Conservation (phyloP, 2,329 filamentous ascomycete species). For the Simplicillium sp. region DNA sequence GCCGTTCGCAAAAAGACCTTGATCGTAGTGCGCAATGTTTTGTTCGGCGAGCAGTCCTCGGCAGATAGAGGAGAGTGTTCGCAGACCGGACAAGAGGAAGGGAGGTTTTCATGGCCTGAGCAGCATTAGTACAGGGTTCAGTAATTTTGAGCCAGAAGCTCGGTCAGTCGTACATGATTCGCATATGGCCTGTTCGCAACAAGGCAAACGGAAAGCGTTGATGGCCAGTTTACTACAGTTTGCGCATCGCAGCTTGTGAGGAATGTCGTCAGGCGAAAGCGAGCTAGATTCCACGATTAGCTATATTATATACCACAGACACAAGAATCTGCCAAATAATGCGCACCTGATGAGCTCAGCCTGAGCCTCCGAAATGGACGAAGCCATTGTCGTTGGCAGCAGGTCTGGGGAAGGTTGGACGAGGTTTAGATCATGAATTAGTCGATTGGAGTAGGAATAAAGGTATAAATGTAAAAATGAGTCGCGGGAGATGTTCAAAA, state of each 20-base stretch:
- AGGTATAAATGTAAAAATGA: not conserved
- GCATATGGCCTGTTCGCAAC: slow-evolving; percentile 93
- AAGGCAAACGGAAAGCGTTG: slow-evolving; percentile 84
- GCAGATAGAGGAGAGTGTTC: slow-evolving; percentile 81
- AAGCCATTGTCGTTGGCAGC: slow-evolving; percentile 20
- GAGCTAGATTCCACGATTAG: slow-evolving; percentile 42
- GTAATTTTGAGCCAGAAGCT: not conserved
- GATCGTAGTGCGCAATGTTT: slow-evolving; percentile 84
- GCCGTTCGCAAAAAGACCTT: slow-evolving; percentile 84
- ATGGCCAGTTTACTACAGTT: slow-evolving; percentile 85
- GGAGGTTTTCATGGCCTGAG: slow-evolving; percentile 64
- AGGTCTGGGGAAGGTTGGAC: not conserved
- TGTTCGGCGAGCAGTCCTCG: slow-evolving; percentile 81
- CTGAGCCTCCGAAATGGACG: slow-evolving; percentile 37
- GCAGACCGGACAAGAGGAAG: slow-evolving; percentile 82
- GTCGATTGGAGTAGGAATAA: no score
- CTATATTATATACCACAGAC: not conserved
- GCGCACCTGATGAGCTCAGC: slow-evolving; percentile 49
- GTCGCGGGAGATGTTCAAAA: not conserved
- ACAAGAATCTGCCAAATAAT: not conserved
- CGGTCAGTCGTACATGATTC: slow-evolving; percentile 59
- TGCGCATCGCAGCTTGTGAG: slow-evolving; percentile 92
- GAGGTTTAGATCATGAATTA: not conserved
- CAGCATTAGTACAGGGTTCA: no score
- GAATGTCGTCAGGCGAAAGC: slow-evolving; percentile 73